A percentile compares a stretch with the other conserved stretches of the same genome.
phyloP scores from a whole-genome alignment of 75 land plant species.

The Larix kaempferi region DNA sequence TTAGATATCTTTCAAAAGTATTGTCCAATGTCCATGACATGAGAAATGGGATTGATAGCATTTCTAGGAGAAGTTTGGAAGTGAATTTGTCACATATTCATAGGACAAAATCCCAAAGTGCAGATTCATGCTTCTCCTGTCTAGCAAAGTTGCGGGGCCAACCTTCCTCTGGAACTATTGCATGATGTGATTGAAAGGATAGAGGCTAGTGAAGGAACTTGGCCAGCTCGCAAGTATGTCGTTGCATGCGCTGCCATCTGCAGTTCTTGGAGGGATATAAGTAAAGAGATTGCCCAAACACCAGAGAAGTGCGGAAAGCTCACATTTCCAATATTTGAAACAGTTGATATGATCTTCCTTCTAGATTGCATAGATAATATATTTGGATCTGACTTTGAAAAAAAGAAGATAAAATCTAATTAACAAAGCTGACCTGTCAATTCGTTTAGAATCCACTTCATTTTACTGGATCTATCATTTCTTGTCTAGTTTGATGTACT shows the following conservation, averaged over 20 bases:
- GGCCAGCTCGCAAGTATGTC: slow-evolving; percentile 36
- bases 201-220: slow-evolving; percentile 36
- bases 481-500: too few relatives aligned
- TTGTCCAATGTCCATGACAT: slow-evolving; percentile 67
- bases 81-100: slow-evolving; percentile 16
- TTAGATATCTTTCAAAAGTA: slow-evolving; percentile 53
- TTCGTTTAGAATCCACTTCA: too few relatives aligned
- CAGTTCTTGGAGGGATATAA: slow-evolving; percentile 30
- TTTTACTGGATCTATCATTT: too few relatives aligned
- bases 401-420: too few relatives aligned
- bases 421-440: too few relatives aligned
- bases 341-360: neutral
- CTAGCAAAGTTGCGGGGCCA: slow-evolving; percentile 27
- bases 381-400: too few relatives aligned
- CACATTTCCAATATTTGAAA: slow-evolving; percentile 31
- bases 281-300: slow-evolving; percentile 26
- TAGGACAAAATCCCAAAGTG: neutral
- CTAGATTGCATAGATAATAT: too few relatives aligned
- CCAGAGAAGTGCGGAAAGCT: slow-evolving; percentile 38
- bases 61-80: slow-evolving; percentile 51
- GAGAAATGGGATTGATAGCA: slow-evolving; percentile 55
- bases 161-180: slow-evolving; percentile 32
- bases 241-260: slow-evolving; percentile 36
- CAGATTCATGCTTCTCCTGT: neutral
- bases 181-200: too few relatives aligned